Evolutionary conservation across 2,329 filamentous ascomycete species (phyloP).

Genomic region (Botrytis byssoidea): DNA sequence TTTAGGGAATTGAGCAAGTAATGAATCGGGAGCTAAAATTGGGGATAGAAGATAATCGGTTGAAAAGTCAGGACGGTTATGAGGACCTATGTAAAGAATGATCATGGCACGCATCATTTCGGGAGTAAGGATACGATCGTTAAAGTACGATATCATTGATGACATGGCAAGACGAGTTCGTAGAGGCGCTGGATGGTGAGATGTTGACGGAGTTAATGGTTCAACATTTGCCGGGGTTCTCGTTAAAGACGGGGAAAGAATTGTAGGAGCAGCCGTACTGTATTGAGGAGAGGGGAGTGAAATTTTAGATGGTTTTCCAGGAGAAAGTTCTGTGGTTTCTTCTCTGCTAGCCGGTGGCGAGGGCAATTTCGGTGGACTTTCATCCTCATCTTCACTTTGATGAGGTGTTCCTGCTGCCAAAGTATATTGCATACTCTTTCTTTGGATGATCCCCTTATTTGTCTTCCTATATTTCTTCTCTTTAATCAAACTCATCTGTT

Average conservation of each 20-base stretch:
- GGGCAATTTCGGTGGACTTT: slow-evolving; percentile 40
- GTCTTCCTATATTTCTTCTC: slow-evolving; percentile 75
- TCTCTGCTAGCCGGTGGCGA: slow-evolving; percentile 21
- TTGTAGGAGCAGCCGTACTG: slow-evolving; percentile 30
- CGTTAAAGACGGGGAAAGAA: slow-evolving; percentile 27
- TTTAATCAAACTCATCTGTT: slow-evolving; percentile 92
- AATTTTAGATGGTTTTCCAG: not conserved
- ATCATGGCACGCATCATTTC: slow-evolving; percentile 99
- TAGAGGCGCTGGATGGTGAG: slow-evolving; percentile 58
- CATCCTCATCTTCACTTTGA: slow-evolving; percentile 70
- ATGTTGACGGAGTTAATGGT: slow-evolving; percentile 35
- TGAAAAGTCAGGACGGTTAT: slow-evolving; percentile 88
- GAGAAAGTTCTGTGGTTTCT: not conserved
- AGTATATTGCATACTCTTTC: slow-evolving; percentile 88
- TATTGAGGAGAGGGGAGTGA: slow-evolving; percentile 19
- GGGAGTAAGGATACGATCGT: slow-evolving; percentile 88
- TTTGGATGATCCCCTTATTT: slow-evolving; percentile 73
- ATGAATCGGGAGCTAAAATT: slow-evolving; percentile 78
- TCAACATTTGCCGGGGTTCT: slow-evolving; percentile 14
- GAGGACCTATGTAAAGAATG: slow-evolving; percentile 91
- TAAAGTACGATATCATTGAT: slow-evolving; percentile 98
- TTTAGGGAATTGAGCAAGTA: slow-evolving; percentile 86
- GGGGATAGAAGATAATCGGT: slow-evolving; percentile 90
- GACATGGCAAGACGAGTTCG: slow-evolving; percentile 89
- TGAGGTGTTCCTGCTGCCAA: slow-evolving; percentile 80